phyloP scores from a whole-genome alignment of 2,329 filamentous ascomycete species.

The Pseudocercospora crystallina region DNA sequence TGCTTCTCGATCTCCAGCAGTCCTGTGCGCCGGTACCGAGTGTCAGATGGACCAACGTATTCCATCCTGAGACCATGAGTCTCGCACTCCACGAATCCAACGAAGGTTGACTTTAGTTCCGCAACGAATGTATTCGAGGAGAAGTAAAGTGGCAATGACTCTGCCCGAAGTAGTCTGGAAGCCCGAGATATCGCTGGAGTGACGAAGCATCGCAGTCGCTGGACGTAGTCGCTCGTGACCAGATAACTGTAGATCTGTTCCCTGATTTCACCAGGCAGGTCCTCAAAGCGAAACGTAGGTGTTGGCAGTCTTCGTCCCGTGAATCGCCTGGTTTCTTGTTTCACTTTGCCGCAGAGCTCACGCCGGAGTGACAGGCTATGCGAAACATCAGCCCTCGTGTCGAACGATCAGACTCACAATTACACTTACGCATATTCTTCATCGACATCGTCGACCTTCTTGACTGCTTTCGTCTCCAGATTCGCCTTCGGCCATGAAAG shows the following conservation, averaged over 20 bases:
- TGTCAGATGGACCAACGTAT: constrained; percentile 6
- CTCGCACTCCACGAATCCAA: constrained; percentile 6
- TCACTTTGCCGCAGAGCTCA: background rate
- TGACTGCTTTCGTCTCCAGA: background rate
- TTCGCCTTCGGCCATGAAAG: background rate
- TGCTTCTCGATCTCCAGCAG: background rate
- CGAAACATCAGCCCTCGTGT: background rate
- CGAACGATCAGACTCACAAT: too few species aligned
- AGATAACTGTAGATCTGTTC: constrained; percentile 9
- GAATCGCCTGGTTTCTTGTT: background rate
- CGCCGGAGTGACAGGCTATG: background rate
- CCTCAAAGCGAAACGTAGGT: constrained; percentile 1
- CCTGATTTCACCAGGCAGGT: constrained; percentile 13
- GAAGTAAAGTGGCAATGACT: constrained; percentile 26
- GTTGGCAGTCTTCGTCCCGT: too few species aligned
- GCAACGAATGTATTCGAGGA: constrained; percentile 20
- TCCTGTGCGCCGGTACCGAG: constrained; percentile 4
- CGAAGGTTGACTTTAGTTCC: constrained; percentile 10
- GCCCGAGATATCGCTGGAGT: constrained; percentile 7
- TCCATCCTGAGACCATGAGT: constrained; percentile 5
- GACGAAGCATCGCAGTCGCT: constrained; percentile 1
- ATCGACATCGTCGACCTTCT: background rate
- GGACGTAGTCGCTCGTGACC: constrained; percentile 1
- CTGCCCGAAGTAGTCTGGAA: constrained; percentile 19
- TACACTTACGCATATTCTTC: background rate